Base-by-base conservation (phyloP, 176 grass and related monocot genomes). In the Oryza meridionalis region DNA sequence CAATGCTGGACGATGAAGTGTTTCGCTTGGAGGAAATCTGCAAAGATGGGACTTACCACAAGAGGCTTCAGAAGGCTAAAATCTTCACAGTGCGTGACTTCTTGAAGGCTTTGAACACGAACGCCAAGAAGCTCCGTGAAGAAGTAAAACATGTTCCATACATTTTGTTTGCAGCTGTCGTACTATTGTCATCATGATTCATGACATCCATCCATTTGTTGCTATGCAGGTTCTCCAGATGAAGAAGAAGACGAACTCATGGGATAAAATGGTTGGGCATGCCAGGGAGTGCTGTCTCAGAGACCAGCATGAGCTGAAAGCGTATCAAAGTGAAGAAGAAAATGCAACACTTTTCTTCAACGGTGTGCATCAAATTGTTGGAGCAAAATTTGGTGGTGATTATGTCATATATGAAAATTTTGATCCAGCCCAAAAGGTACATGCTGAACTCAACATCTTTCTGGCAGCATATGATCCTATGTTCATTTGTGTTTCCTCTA, bases 251-350 rank as follows among this genome's bases (percentile, higher is more conserved):
- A 4, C 8, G 4, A 85, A 1, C 2, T 1, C 78, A 26, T 89
- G 88, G 88, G 38, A 42, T 13, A 85, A 72, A 32, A 76, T 89
- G 88, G 75, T 76, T 11, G 40, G 14, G 19, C 88, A 89, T 85
- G 88, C 78, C 16, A 85, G 22, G 77, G 44, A 66, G 3, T 81
- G 71, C 58, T 40, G 47, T 55, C 83, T 77, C 13, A 7, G 31
- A 46, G 88, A 77, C 25, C 69, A 2, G 3, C 43, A 65, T 13
- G 72, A 85, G 65, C 77, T 89, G 2, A 70, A 65, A 85, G n/a
- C 9, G 2, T 83, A 53, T 47, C 6, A 1, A 0, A 44, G 1
- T 13, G 13, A 9, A 25, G 71, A 63, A 5, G 82, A 2, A 1
- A 76, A 42, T 33, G 51, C 26, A 31, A 32, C 46, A 9, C 14